Base-by-base conservation (phyloP, 129 eudicot genomes). In the Glebionis coronaria region DNA sequence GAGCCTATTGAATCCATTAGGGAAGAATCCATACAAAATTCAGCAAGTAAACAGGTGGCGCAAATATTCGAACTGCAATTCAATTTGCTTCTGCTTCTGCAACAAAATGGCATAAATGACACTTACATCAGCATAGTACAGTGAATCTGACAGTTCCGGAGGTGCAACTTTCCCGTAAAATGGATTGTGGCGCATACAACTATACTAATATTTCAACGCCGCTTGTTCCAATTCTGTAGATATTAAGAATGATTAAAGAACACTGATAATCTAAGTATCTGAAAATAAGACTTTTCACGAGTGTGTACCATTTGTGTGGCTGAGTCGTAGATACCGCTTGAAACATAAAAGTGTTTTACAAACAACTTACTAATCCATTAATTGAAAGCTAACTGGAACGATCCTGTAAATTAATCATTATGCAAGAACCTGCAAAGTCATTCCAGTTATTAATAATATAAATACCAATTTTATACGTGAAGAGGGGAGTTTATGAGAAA, bases 211-310 rank as follows among this genome's bases (percentile, higher is more conserved):
- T 79, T 84, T 88, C 76, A 93, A 76, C 11, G 98, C 98, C 49
- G 97, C 90, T 82, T 89, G 98, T 59, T 93, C 98, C 88, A 93
- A 75, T 67, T 93, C 98, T 93, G 92, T 63, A 45, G 72, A 42
- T 13, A 51, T 31, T 51, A 54, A 61, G n/a, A 54, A 61, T 21
- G 28, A 21, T 27, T 10, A 80, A 8, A 16, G 44, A 28, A 57
- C 58, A 50, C 20, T 19, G 57, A 49, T 27, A 56, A 27, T 11
- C 4, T 18, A 20, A 20, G 20, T 7, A 23, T 23, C 70, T 58
- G 54, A 20, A 78, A 28, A 14, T 11, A 25, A 35, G 14, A 11
- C 29, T 21, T 31, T 69, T 27, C 21, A 45, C 31, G 27, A 46
- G 53, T 2, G 21, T 13, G 38, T 66, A 86, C 98, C 98, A 81